These are phyloP conservation scores for Nakazawaea ernobii DNA, from an alignment of 805 yeast species.

Conservation along the genomic window DNA sequence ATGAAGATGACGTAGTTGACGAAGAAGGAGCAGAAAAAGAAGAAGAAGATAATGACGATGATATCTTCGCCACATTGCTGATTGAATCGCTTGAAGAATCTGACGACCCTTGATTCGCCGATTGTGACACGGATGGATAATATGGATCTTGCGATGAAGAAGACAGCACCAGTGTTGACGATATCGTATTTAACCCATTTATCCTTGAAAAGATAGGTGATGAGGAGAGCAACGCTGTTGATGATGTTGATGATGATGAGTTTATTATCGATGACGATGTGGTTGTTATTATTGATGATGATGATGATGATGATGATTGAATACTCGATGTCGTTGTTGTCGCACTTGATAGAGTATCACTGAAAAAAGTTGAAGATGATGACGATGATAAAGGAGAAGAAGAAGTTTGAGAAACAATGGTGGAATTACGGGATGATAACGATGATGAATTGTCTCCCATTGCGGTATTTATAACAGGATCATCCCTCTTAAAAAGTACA, in stretches of 20 bases:
- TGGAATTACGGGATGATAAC: no score
- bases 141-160: conserved; percentile 1
- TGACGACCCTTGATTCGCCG: background rate
- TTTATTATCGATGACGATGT: background rate
- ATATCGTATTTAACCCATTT: background rate
- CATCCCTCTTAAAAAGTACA: background rate
- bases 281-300: background rate
- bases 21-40: conserved; percentile 3
- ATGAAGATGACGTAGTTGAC: no score
- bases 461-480: background rate
- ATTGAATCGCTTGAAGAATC: conserved; percentile 4
- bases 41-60: conserved; percentile 5
- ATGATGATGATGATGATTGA: conserved; percentile 4
- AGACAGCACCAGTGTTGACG: background rate
- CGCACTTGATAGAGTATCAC: conserved; percentile 10
- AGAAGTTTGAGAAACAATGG: background rate
- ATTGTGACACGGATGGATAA: conserved; percentile 7
- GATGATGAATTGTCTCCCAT: no score
- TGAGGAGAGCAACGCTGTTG: background rate
- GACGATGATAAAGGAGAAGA: conserved; percentile 1
- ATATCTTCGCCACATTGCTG: background rate
- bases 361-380: conserved; percentile 15
- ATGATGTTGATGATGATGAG: background rate
- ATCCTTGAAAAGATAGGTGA: background rate
- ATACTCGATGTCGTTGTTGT: background rate